A percentile compares a stretch with the other conserved stretches of the same genome.
These are phyloP conservation scores for Tuber borchii DNA, from an alignment of 495 filamentous ascomycete genomes.

Conservation along the genomic window DNA sequence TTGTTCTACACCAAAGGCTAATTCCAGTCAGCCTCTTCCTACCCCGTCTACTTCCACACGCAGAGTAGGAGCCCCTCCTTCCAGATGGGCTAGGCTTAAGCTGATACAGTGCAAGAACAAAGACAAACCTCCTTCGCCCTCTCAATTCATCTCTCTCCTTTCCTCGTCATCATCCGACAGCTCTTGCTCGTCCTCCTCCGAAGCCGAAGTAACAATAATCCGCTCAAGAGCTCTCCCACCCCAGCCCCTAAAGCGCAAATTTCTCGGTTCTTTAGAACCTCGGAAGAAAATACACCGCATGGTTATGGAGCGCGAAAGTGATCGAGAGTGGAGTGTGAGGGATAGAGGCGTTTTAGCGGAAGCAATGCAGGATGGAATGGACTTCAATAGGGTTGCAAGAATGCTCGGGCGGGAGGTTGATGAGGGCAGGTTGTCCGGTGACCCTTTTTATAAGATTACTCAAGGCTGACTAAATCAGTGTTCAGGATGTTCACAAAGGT, in stretches of 20 bases:
- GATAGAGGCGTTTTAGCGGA: conserved; percentile 20
- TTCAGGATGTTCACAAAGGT: conserved; percentile 3
- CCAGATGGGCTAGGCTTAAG: neutral
- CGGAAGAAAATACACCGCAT: conserved; percentile 5
- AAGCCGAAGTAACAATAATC: conserved; percentile 5
- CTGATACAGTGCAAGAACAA: neutral
- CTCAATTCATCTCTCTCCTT: conserved; percentile 5
- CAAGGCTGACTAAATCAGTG: neutral
- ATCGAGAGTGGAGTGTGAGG: conserved; percentile 17
- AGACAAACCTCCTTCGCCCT: neutral
- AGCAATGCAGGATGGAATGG: conserved; percentile 21
- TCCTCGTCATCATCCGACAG: conserved; percentile 3
- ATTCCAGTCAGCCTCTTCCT: conserved; percentile 13
- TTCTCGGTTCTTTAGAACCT: neutral
- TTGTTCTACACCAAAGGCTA: neutral
- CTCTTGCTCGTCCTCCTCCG: conserved; percentile 11
- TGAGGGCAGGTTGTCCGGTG: conserved; percentile 7
- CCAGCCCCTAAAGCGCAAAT: neutral
- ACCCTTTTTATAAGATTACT: neutral
- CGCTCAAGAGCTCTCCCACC: neutral
- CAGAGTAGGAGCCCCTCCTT: neutral
- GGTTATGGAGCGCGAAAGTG: conserved; percentile 2
- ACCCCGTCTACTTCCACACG: neutral
- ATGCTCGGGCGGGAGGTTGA: conserved; percentile 23
- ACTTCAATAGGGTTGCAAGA: conserved; percentile 18